Percentiles rank a stretch among this genome's conserved stretches.
These are phyloP conservation scores for Aspergillus indologenus DNA, from an alignment of 495 filamentous ascomycete species.

Conservation along the genomic window DNA sequence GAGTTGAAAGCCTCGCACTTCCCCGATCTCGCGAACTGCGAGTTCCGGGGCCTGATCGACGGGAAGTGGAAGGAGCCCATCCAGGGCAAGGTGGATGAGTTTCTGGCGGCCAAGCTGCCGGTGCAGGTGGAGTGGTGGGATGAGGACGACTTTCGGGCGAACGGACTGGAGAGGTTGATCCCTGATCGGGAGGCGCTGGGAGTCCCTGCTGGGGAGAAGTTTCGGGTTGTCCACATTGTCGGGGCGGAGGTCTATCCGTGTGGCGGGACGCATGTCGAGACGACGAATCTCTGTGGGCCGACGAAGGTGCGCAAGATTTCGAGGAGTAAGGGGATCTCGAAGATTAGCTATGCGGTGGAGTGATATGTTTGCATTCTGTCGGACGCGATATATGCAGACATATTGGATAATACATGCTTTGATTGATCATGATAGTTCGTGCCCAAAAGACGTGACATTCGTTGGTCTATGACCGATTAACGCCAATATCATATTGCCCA, in stretches of 20 bases:
- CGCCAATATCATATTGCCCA: no score
- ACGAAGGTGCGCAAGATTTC: constrained; percentile 59
- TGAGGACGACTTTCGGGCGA: constrained; percentile 45
- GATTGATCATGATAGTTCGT: no score
- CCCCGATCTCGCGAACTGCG: constrained; percentile 55
- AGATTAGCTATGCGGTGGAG: constrained; percentile 50
- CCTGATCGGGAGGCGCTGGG: constrained; percentile 38
- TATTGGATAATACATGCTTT: neutral
- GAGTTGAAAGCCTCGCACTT: constrained; percentile 64
- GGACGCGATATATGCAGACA: no score
- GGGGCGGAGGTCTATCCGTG: constrained; percentile 61
- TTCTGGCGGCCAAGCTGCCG: constrained; percentile 45
- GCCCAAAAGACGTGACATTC: no score
- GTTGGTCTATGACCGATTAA: no score
- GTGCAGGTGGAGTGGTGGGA: constrained; percentile 61
- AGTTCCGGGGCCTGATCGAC: constrained; percentile 59
- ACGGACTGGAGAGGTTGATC: constrained; percentile 43
- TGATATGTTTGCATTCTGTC: no score
- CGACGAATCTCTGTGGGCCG: constrained; percentile 48
- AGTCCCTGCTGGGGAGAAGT: constrained; percentile 47
- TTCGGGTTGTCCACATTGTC: constrained; percentile 52
- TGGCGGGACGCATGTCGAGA: constrained; percentile 62
- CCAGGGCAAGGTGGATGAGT: constrained; percentile 51
- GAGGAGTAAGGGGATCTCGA: constrained; percentile 53
- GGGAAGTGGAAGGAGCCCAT: constrained; percentile 56